Conservation (phyloP, 1,139 yeast genomes). For the Sugiyamaella castrensis region DNA sequence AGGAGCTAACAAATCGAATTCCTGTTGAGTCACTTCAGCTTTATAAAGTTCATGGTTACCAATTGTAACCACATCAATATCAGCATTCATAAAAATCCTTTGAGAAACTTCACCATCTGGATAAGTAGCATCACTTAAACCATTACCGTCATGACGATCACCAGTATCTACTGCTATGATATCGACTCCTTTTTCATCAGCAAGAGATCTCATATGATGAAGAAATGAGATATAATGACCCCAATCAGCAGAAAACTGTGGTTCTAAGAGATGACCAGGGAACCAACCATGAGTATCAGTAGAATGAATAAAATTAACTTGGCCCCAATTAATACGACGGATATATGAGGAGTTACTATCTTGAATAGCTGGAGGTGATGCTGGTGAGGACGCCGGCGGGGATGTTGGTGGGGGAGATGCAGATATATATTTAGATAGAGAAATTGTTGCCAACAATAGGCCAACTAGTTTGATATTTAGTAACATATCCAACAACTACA, state of each 20-base stretch:
- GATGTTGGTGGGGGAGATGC: too few relatives aligned
- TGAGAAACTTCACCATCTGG: conserved; percentile 69
- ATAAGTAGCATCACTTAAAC: conserved; percentile 70
- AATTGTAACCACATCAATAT: conserved; percentile 76
- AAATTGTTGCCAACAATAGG: too few relatives aligned
- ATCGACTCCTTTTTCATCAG: conserved; percentile 53
- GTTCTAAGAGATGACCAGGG: conserved; percentile 78
- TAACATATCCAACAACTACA: too few relatives aligned
- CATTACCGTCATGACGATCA: conserved; percentile 94
- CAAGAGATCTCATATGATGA: conserved; percentile 45
- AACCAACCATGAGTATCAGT: conserved; percentile 95
- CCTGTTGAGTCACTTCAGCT: conserved; percentile 64
- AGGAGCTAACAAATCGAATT: conserved; percentile 56
- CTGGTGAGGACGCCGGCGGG: too few relatives aligned
- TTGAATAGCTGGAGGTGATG: too few relatives aligned
- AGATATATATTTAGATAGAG: too few relatives aligned
- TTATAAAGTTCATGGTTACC: conserved; percentile 92
- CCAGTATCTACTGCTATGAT: conserved; percentile 81
- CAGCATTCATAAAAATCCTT: conserved; percentile 59
- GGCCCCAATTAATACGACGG: conserved; percentile 52
- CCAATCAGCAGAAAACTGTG: conserved; percentile 81
- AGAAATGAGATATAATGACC: conserved; percentile 83
- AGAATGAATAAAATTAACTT: conserved; percentile 80
- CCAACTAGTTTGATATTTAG: too few relatives aligned
- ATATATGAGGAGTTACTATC: neutral